phyloP scores from a whole-genome alignment of 805 yeast genomes.

The Teunomyces kruisii region DNA sequence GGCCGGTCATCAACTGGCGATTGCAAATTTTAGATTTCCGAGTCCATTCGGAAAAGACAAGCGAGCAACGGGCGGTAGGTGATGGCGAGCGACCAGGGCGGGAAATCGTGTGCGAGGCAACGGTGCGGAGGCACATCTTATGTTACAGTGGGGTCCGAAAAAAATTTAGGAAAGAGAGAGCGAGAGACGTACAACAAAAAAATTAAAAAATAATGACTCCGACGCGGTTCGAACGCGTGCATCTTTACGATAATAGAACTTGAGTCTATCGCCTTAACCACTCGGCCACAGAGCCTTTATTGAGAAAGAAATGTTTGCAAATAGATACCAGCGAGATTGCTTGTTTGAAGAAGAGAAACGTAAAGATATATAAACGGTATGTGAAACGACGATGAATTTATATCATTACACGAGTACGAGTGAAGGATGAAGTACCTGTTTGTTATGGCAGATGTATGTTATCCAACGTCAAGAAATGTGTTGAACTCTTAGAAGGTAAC shows the following conservation, averaged over 20 bases:
- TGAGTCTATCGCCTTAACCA: constrained; percentile 5
- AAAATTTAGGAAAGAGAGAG: background rate
- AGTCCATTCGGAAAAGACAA: background rate
- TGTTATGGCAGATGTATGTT: too few relatives aligned
- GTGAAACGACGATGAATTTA: too few relatives aligned
- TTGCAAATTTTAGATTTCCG: constrained; percentile 1
- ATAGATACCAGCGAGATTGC: too few relatives aligned
- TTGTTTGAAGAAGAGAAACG: too few relatives aligned
- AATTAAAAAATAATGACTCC: constrained; percentile 1
- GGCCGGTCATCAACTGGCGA: constrained; percentile 1
- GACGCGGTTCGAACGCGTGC: constrained; percentile 6
- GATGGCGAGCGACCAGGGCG: background rate
- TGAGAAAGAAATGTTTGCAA: background rate
- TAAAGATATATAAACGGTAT: too few relatives aligned
- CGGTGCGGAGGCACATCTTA: background rate
- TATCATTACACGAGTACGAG: too few relatives aligned
- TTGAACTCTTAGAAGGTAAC: too few relatives aligned
- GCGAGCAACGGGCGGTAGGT: background rate
- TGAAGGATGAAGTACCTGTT: too few relatives aligned
- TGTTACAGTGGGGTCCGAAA: background rate
- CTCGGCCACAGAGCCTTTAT: constrained; percentile 4
- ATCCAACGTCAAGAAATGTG: too few relatives aligned
- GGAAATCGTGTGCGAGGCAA: too few relatives aligned
- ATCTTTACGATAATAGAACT: constrained; percentile 4
- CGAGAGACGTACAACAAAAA: background rate